phyloP scores from a whole-genome alignment of 2,329 filamentous ascomycete species.

The Ophiostoma ulmi region DNA sequence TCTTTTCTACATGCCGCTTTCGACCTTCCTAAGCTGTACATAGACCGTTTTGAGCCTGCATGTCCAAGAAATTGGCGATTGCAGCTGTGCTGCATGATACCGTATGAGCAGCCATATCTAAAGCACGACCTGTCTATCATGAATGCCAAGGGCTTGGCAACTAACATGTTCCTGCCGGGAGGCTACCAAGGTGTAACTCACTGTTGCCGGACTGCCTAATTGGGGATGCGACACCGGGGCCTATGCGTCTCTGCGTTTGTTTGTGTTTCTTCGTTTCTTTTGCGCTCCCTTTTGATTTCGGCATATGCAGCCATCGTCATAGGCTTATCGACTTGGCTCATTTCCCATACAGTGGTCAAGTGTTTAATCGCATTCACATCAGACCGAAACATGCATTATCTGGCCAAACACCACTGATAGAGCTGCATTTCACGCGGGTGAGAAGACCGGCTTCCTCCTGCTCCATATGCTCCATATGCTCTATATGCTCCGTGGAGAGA shows the following conservation, averaged over 20 bases:
- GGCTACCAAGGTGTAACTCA: not conserved
- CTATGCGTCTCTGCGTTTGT: not conserved
- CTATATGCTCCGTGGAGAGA: not conserved
- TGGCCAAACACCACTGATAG: not conserved
- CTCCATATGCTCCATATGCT: not conserved
- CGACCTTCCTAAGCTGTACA: slow-evolving; percentile 9
- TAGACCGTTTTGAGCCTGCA: slow-evolving; percentile 6
- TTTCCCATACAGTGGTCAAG: not conserved
- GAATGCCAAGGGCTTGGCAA: slow-evolving; percentile 7
- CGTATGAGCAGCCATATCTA: slow-evolving; percentile 8
- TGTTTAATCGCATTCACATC: not conserved
- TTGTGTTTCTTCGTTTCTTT: not conserved
- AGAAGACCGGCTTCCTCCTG: slow-evolving; percentile 1
- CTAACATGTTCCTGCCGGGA: not conserved
- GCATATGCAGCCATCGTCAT: not conserved
- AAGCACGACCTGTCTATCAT: slow-evolving; percentile 8
- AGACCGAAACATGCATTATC: not conserved
- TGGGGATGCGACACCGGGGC: not conserved
- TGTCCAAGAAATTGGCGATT: slow-evolving; percentile 9
- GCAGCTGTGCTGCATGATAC: not conserved
- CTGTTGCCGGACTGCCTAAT: slow-evolving; percentile 8
- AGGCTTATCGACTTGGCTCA: slow-evolving; percentile 1
- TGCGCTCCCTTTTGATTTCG: not conserved
- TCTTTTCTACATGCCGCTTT: slow-evolving; percentile 3
- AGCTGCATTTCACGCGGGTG: slow-evolving; percentile 3